Evolutionary conservation across 2,329 filamentous ascomycete genomes (phyloP).

Genomic region (Mollisiaceae sp.): DNA sequence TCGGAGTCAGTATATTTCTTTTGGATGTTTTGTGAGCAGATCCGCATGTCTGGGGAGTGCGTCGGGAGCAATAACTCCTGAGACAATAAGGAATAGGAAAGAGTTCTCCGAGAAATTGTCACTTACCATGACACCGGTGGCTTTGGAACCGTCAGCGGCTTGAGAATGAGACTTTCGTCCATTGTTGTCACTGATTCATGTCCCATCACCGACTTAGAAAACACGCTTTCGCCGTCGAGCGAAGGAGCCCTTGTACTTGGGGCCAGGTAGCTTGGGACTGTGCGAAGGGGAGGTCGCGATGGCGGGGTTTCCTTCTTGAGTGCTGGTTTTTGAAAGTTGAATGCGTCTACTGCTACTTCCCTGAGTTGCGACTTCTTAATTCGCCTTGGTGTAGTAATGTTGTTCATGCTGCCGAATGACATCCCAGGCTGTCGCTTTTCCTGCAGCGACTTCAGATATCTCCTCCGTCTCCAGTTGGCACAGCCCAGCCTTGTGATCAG

Average conservation of each 20-base stretch:
- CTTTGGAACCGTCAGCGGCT: conserved; percentile 15
- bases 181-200: background rate
- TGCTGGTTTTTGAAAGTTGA: conserved; percentile 12
- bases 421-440: conserved; percentile 6
- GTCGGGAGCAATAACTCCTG: too few relatives aligned
- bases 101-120: too few relatives aligned
- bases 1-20: too few relatives aligned
- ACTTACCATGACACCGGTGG: conserved; percentile 27
- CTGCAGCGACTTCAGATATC: conserved; percentile 13
- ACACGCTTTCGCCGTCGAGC: background rate
- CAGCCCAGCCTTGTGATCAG: conserved; percentile 17
- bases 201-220: background rate
- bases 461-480: conserved; percentile 19
- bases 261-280: background rate
- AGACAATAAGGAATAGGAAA: too few relatives aligned
- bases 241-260: background rate
- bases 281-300: background rate
- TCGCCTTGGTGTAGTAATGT: background rate
- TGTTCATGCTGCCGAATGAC: background rate
- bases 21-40: too few relatives aligned
- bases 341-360: conserved; percentile 8
- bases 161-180: background rate
- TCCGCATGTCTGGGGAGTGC: too few relatives aligned
- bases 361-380: conserved; percentile 9
- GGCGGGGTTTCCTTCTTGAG: background rate